phyloP scores from a whole-genome alignment of 768 basidiomycete species.

The Neoboletus magnificus region DNA sequence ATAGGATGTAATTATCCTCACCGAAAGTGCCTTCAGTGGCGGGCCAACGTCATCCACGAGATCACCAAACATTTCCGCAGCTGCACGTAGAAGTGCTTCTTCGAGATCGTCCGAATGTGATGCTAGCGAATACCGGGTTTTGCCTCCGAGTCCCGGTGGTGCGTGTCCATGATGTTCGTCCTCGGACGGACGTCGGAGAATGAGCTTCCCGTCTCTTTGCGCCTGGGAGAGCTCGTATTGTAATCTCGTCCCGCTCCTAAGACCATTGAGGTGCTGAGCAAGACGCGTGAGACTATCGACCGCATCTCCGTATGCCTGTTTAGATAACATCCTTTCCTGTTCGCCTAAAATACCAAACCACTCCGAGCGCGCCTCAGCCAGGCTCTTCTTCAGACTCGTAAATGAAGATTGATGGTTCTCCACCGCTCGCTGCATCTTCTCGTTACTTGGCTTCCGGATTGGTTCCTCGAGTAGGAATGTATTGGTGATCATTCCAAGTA shows the following conservation, averaged over 20 bases:
- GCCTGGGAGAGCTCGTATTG: conserved; percentile 81
- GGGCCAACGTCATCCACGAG: conserved; percentile 77
- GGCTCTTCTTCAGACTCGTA: conserved; percentile 80
- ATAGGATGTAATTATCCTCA: conserved; percentile 34
- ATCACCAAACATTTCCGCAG: conserved; percentile 74
- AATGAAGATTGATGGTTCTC: conserved; percentile 87
- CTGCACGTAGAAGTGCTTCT: conserved; percentile 40
- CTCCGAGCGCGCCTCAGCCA: conserved; percentile 87
- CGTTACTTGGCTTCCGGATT: conserved; percentile 51
- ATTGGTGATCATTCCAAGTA: conserved; percentile 75
- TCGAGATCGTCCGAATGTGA: conserved; percentile 44
- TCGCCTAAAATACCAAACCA: conserved; percentile 43
- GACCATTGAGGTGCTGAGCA: conserved; percentile 90
- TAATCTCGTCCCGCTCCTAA: conserved; percentile 78
- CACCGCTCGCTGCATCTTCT: conserved; percentile 74
- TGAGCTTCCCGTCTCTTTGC: conserved; percentile 42
- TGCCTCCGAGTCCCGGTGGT: conserved; percentile 19
- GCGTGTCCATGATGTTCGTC: conserved; percentile 14
- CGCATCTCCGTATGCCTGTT: conserved; percentile 78
- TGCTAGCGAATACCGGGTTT: conserved; percentile 30
- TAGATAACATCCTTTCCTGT: conserved; percentile 24
- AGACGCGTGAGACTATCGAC: conserved; percentile 84
- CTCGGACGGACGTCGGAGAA: conserved; percentile 23
- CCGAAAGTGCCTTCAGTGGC: conserved; percentile 70
- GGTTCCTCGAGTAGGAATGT: conserved; percentile 83